Base-by-base conservation (phyloP, 1,284 basidiomycete species). In the Moesziomyces parantarcticus region DNA sequence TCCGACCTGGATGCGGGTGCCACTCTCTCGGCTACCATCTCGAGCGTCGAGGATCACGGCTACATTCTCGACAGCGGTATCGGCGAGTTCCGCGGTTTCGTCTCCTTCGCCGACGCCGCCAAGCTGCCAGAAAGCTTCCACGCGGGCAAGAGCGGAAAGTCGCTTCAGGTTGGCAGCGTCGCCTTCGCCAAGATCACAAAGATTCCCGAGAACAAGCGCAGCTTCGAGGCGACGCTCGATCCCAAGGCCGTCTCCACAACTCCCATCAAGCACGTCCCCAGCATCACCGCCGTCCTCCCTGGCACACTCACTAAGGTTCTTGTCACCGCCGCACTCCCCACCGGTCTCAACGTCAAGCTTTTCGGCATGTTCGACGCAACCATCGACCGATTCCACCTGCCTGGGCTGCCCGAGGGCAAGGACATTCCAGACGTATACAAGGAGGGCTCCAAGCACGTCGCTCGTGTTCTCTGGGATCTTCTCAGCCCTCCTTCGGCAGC, bases 351-450 rank as follows among this genome's bases (percentile, higher is more conserved):
- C 80, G 87, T 99, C 49, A 94, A 96, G 85, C 87, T 98, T 21
- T 88, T 95, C 32, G 96, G 95, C 2, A 96, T 93, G 85, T 98
- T 95, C 84, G 91, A 94, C 50, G 96, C 93, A 29, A 96, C 94
- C 0, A 88, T 94, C 51, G 94, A 97, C 81, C 86, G 90, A 44
- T 89, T 91, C 66, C 95, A 99, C 84, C 85, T 98, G 21, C 87
- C 87, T 3, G 54, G 59, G 44, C 47, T 80, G 29, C 65, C 73
- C 5, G 64, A 68, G 42, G 79, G 72, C 45, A 79, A 80, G 46
- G 85, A 73, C 29, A 69, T 69, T n/a, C 54, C 53, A 20, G 72
- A 79, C 25, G 58, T 70, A n/a, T 77, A 84, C 78, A 14, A 90
- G 92, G 83, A 97, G 93, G 86, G 86, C 81, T 59, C 67, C 82